These are phyloP conservation scores for Aspergillus sp. DNA, from an alignment of 2,329 filamentous ascomycete genomes.

Conservation along the genomic window DNA sequence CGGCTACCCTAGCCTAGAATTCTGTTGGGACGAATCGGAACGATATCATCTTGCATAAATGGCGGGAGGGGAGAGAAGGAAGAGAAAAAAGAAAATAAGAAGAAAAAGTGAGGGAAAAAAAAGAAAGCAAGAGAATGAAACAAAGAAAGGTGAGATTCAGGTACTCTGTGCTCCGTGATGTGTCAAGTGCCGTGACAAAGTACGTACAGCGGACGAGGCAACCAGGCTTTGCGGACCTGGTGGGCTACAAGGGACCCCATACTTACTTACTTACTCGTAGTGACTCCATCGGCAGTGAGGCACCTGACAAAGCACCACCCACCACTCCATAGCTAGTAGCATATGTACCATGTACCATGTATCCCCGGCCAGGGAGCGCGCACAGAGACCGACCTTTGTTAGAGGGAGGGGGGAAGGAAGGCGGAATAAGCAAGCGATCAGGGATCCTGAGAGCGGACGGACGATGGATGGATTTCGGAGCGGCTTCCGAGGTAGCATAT, in stretches of 20 bases:
- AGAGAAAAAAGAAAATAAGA: too few relatives aligned
- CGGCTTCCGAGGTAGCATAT: slow-evolving; percentile 25
- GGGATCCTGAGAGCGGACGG: neutral
- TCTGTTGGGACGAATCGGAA: neutral
- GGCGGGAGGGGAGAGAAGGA: neutral
- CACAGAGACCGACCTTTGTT: neutral
- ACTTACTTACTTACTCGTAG: too few relatives aligned
- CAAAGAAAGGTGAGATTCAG: slow-evolving; percentile 1
- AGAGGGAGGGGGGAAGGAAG: neutral
- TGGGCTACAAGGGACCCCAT: neutral
- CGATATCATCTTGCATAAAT: neutral
- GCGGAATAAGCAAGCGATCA: slow-evolving; percentile 2
- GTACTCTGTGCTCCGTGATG: slow-evolving; percentile 1
- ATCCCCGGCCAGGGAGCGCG: neutral
- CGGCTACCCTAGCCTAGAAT: neutral
- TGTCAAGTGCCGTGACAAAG: neutral
- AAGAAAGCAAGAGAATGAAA: neutral
- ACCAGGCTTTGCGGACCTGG: neutral
- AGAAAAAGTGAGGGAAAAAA: too few relatives aligned
- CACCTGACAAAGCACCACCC: neutral
- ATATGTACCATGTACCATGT: slow-evolving; percentile 5
- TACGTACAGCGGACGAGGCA: slow-evolving; percentile 1
- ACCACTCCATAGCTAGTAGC: neutral
- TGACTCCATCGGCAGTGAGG: neutral
- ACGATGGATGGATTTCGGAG: slow-evolving; percentile 19